These are phyloP conservation scores for Aspergillus carbonarius DNA, from an alignment of 2,329 filamentous ascomycete species.

Conservation along the genomic window DNA sequence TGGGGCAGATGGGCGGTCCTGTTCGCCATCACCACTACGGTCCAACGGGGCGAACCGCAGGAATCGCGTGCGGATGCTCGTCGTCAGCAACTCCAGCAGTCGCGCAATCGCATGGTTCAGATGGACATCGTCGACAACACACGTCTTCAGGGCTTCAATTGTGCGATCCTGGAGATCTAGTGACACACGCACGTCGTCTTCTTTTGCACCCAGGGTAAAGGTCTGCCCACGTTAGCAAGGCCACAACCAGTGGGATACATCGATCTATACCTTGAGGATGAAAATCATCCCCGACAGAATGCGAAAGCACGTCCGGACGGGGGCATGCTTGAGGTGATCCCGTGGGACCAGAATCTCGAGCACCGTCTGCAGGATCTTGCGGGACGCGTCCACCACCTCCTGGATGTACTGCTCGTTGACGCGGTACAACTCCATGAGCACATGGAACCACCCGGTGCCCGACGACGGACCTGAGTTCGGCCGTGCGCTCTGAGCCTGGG, in stretches of 20 bases:
- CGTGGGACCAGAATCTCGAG: conserved; percentile 59
- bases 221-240: conserved; percentile 41
- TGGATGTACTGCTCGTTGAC: conserved; percentile 63
- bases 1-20: conserved; percentile 37
- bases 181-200: conserved; percentile 60
- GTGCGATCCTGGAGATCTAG: conserved; percentile 59
- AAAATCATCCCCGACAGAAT: conserved; percentile 66
- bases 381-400: conserved; percentile 61
- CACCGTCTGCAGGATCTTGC: conserved; percentile 60
- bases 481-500: conserved; percentile 29
- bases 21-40: conserved; percentile 43
- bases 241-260: not conserved
- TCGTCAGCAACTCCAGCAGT: conserved; percentile 58
- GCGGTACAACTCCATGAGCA: conserved; percentile 51
- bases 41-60: conserved; percentile 57
- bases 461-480: conserved; percentile 29
- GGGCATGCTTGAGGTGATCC: conserved; percentile 60
- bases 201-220: conserved; percentile 62
- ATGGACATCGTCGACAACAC: conserved; percentile 66
- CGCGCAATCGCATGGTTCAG: conserved; percentile 63
- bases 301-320: conserved; percentile 64
- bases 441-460: conserved; percentile 37
- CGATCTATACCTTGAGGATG: conserved; percentile 54
- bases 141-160: conserved; percentile 58
- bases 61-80: conserved; percentile 58